Percentiles rank a stretch among this genome's conserved stretches.
Conservation (phyloP, 345 rosid species). For the Carallia pectinifolia region DNA sequence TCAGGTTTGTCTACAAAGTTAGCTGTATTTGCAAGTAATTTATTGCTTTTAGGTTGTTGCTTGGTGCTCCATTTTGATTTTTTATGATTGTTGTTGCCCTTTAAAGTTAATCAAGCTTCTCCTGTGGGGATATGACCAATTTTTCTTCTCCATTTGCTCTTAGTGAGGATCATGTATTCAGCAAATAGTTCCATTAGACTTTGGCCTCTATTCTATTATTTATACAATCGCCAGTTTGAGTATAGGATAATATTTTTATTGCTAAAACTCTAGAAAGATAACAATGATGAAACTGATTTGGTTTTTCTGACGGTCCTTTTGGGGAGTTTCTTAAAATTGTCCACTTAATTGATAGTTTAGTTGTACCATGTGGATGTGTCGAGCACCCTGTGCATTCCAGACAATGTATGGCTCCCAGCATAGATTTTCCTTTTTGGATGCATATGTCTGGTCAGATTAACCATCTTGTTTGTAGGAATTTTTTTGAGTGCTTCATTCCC, state of each 20-base stretch:
- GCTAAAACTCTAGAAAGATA: background rate
- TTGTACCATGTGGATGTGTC: background rate
- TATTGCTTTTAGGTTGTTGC: background rate
- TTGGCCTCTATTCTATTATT: background rate
- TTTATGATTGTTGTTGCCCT: background rate
- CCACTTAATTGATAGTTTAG: background rate
- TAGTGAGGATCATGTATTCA: background rate
- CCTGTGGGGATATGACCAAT: too few relatives aligned
- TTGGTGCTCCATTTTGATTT: background rate
- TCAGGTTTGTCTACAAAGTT: constrained; percentile 17
- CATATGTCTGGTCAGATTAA: background rate
- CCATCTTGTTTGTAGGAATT: background rate
- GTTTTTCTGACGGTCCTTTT: background rate
- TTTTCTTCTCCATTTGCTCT: too few relatives aligned
- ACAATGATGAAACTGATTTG: background rate
- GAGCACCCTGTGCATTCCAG: too few relatives aligned
- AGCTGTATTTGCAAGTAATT: background rate
- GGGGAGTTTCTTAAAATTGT: background rate
- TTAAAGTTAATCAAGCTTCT: background rate
- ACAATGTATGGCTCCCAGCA: too few relatives aligned
- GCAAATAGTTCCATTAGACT: background rate
- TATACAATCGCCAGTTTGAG: background rate
- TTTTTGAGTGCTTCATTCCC: background rate
- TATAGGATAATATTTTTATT: background rate
- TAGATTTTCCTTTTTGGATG: too few relatives aligned